Conservation (phyloP, 768 basidiomycete genomes). For the Suillus sp. region DNA sequence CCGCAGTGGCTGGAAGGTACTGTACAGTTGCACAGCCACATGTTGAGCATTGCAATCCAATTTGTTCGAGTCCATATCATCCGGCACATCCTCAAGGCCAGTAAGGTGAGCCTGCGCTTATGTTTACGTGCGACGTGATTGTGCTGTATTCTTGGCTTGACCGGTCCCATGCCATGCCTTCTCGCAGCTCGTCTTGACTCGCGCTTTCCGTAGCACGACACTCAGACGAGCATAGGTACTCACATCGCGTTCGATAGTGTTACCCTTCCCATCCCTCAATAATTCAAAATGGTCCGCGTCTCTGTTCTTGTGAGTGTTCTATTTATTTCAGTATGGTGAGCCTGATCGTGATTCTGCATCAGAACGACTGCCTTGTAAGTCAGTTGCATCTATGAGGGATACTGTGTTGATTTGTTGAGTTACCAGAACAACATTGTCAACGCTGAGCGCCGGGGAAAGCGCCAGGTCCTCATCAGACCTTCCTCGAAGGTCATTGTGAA, state of each 20-base stretch:
- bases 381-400: neutral
- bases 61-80: conserved; percentile 9
- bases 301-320: conserved; percentile 65
- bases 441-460: conserved; percentile 98
- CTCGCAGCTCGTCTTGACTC: conserved; percentile 62
- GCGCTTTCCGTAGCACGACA: conserved; percentile 81
- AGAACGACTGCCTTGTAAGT: conserved; percentile 63
- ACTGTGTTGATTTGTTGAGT: conserved; percentile 1
- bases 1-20: conserved; percentile 37
- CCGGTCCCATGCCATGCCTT: conserved; percentile 15
- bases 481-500: conserved; percentile 98
- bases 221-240: conserved; percentile 70
- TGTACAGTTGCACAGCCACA: conserved; percentile 35
- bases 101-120: conserved; percentile 48
- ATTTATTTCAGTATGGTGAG: neutral
- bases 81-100: conserved; percentile 21
- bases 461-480: conserved; percentile 97
- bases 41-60: neutral
- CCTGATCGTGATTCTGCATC: neutral
- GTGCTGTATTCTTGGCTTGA: neutral
- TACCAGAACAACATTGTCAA: conserved; percentile 96
- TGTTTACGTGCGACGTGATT: neutral
- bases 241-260: conserved; percentile 33
- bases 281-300: conserved; percentile 78
- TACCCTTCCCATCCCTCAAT: conserved; percentile 17